Conservation (phyloP, 2,329 filamentous ascomycete species). For the Alternaria panax region DNA sequence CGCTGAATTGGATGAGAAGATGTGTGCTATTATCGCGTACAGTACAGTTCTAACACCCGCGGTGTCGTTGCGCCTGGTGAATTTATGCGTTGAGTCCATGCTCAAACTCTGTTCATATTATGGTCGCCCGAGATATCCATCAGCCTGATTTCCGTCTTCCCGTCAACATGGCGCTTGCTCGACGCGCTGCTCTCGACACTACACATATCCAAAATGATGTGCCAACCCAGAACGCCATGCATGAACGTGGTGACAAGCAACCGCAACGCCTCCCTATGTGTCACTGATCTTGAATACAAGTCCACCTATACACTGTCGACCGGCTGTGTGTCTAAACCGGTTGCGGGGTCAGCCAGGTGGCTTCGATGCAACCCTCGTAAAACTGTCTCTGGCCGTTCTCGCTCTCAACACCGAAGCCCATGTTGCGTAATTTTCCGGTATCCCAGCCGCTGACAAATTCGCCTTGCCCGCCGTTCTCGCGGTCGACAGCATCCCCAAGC, state of each 20-base stretch:
- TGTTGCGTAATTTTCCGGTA: constrained; percentile 44
- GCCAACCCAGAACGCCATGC: constrained; percentile 37
- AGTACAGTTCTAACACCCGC: constrained; percentile 2
- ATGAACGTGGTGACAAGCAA: constrained; percentile 27
- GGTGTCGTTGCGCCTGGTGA: constrained; percentile 3
- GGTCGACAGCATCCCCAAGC: constrained; percentile 43
- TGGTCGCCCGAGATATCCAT: constrained; percentile 1
- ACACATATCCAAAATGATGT: constrained; percentile 19
- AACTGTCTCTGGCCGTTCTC: constrained; percentile 41
- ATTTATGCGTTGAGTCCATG: constrained; percentile 2
- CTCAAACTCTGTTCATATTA: constrained; percentile 14
- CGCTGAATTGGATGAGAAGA: background rate
- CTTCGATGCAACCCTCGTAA: constrained; percentile 47
- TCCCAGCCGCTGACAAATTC: constrained; percentile 52
- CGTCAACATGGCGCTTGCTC: constrained; percentile 2
- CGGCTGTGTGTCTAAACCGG: constrained; percentile 20
- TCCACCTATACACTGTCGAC: constrained; percentile 7
- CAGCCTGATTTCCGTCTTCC: constrained; percentile 3
- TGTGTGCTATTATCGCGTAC: background rate
- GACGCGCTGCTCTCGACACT: constrained; percentile 8
- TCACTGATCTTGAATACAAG: constrained; percentile 13
- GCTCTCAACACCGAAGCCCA: constrained; percentile 45
- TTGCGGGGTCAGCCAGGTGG: constrained; percentile 50
- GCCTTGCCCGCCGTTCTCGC: constrained; percentile 44
- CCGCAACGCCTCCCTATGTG: constrained; percentile 36